Base-by-base conservation (phyloP, 805 yeast genomes). In the Yamadazyma sp. region DNA sequence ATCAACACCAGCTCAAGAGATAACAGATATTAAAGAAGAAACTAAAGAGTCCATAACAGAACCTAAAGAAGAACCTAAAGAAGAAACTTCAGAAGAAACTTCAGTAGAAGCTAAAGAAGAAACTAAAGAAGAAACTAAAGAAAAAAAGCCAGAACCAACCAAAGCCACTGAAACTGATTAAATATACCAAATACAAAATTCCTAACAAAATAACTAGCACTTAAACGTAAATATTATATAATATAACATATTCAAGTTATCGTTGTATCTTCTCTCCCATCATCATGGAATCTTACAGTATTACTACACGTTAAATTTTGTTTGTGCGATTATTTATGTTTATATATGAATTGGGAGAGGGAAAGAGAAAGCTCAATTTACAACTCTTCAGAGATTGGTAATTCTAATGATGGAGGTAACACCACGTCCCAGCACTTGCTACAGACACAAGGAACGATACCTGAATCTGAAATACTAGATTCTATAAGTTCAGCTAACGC, bases 381-480 rank as follows among this genome's bases (percentile, higher is more conserved):
- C 15, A 26, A 22, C 23, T 22, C 23, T 9, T 22, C 23, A 9
- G 23, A 22, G 23, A 22, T 22, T 9, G 23, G 23, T 9, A 11
- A 22, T 9, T 22, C 23, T 11, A 11, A 9, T 8, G 30, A 24
- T 18, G 11, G 26, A 9, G 20, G 28, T 17, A 31, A 21, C 5
- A 13, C 10, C 21, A 16, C 11, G 4, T 26, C 36, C 4, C 27
- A 28, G 14, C 58, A 53, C 36, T 54, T 48, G 31, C 40, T 60
- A 0, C 62, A 52, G 37, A 41, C 52, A 5, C 64, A 59, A 34
- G 52, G 47, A 7, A 44, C 44, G n/a, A 57, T 57, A 15, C 50
- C 63, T 3, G 54, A 50, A 19, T 53, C 53, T 17, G 64, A 58
- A 38, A 29, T 60, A 9, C 43, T 56, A 27, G 62, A 58, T 37